A percentile compares a stretch with the other conserved stretches of the same genome.
These are phyloP conservation scores for Trypanosoma boissoni DNA, from an alignment of 208 protist species.

Conservation along the genomic window DNA sequence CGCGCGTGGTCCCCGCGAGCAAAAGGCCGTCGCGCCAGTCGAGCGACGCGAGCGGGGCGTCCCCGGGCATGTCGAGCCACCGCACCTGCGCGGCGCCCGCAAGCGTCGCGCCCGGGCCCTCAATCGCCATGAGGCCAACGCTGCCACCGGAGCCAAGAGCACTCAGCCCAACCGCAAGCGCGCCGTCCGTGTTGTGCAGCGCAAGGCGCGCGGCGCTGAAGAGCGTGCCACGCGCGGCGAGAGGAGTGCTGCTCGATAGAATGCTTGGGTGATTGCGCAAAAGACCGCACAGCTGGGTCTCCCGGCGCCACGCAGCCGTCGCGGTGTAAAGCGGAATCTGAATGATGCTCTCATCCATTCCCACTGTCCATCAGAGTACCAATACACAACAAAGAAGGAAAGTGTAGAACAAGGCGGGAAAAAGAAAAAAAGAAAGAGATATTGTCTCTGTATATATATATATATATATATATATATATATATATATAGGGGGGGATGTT, in stretches of 20 bases:
- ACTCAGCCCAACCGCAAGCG: conserved; percentile 56
- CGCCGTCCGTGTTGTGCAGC: conserved; percentile 59
- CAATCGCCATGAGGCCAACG: conserved; percentile 60
- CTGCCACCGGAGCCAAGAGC: conserved; percentile 45
- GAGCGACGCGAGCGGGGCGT: conserved; percentile 34
- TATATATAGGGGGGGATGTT: background rate
- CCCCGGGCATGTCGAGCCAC: conserved; percentile 64
- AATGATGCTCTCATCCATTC: conserved; percentile 69
- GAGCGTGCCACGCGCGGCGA: conserved; percentile 45
- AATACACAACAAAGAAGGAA: background rate
- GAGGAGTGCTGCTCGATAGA: conserved; percentile 31
- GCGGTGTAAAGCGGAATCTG: conserved; percentile 61
- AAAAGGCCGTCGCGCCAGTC: conserved; percentile 67
- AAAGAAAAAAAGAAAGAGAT: conserved; percentile 6
- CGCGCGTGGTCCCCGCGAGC: conserved; percentile 62
- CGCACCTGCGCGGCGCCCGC: conserved; percentile 46
- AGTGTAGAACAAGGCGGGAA: background rate
- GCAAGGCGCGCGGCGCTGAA: conserved; percentile 56
- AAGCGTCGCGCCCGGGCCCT: conserved; percentile 29
- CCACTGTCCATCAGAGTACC: background rate
- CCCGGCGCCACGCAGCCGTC: conserved; percentile 58
- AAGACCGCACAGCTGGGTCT: conserved; percentile 76
- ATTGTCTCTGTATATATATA: conserved; percentile 1
- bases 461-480: conserved; percentile 9
- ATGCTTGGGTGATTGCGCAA: conserved; percentile 75